Base-by-base conservation (phyloP, 768 basidiomycete genomes). In the Russula sp. region DNA sequence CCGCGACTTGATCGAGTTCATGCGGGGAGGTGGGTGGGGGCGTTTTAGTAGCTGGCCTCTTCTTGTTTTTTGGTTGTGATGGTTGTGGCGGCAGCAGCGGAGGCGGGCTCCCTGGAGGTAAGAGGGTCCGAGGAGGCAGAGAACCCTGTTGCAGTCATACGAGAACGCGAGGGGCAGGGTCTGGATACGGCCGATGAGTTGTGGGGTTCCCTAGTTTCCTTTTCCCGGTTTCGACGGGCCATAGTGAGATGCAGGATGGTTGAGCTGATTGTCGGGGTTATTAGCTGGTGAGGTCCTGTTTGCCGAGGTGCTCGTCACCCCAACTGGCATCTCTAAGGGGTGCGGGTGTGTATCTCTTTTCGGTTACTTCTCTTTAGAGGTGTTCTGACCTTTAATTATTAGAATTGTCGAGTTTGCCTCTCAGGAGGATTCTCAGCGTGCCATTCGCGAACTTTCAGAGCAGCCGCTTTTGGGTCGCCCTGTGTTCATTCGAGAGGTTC, bases 231-330 rank as follows among this genome's bases (percentile, higher is more conserved):
- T 69, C 74, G 58, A 59, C 74, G 75, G 79, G 80, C 74, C 73
- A 84, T 60, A 76, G 66, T 74, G 76, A 89, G 84, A 81, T 80
- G 84, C 84, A 88, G 88, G 88, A 89, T 88, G 72, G 74, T 72
- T 76, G 67, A 87, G 87, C 83, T 91, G 88, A 90, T 84, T 81
- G 86, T 87, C 81, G 85, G 86, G 87, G 80, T 86, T 83, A 83
- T 85, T 88, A 96, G 96, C 93, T 87, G 96, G 96, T 83, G 94
- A 95, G 83, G 95, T 98, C 75, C 88, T 96, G 77, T 99, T 99
- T 86, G 92, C 96, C 84, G 96, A 99, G 87, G 94, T 99, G 71
- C 86, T 99, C 73, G 81, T 94, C 71, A 97, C 97, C 7, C 96
- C 96, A 18, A 95, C 91, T 24, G 96, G 96, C 34, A 85, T 96